phyloP scores from a whole-genome alignment of 768 basidiomycete species.

The Cubamyces sp. region DNA sequence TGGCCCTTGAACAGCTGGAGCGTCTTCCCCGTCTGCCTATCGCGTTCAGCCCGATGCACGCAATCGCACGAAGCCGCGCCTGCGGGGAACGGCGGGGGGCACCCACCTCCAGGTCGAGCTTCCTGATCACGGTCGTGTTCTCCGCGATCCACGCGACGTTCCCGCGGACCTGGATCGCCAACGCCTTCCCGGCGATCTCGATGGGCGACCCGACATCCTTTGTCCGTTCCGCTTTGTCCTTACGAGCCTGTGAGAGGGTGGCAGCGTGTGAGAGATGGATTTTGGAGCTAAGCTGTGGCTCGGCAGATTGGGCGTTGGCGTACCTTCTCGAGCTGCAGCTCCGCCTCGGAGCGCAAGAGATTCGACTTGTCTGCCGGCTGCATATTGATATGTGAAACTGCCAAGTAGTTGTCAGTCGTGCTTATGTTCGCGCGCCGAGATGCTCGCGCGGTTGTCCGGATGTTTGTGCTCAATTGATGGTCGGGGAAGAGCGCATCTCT shows the following conservation, averaged over 20 bases:
- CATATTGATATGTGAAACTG: conserved; percentile 23
- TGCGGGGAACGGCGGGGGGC: neutral
- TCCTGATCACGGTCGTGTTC: conserved; percentile 74
- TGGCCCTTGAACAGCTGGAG: conserved; percentile 81
- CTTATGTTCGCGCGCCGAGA: neutral
- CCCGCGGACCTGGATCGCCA: conserved; percentile 68
- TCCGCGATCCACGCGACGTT: conserved; percentile 86
- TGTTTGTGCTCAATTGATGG: conserved; percentile 15
- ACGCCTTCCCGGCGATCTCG: conserved; percentile 70
- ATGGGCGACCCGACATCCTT: conserved; percentile 82
- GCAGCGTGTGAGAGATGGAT: conserved; percentile 3
- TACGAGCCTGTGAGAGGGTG: conserved; percentile 54
- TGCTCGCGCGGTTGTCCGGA: neutral
- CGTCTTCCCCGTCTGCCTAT: conserved; percentile 75
- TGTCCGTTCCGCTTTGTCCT: conserved; percentile 69
- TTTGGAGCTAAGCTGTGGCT: neutral
- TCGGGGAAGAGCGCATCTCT: neutral
- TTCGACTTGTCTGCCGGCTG: conserved; percentile 41
- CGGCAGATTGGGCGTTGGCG: conserved; percentile 29
- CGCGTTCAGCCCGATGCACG: conserved; percentile 9
- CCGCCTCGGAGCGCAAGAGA: conserved; percentile 74
- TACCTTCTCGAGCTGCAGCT: conserved; percentile 65
- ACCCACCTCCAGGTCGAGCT: conserved; percentile 76
- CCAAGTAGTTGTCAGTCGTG: neutral
- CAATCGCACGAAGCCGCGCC: neutral